Evolutionary conservation across 169 alveolate species (phyloP), one percentile per base, ranked within the genome.

Genomic region (Plasmodium gonderi): DNA sequence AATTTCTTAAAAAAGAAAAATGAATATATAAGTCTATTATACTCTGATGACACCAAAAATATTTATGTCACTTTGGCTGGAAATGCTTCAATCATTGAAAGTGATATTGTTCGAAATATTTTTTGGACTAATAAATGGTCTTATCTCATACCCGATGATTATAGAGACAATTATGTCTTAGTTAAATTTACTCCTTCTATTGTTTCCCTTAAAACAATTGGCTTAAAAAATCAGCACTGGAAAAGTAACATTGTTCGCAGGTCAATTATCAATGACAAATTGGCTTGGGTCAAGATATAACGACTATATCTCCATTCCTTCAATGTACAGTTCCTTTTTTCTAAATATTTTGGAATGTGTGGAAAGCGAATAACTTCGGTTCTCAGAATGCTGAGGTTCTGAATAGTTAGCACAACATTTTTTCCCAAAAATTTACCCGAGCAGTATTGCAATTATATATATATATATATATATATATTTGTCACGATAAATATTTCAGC

Each of bases 21-120:
- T 8, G 77, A 72, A 14, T 31, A 72, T 54, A 60, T 83, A 9
- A 83, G 45, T 17, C 64, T 83, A 12, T 42, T 83, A 8, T 83
- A 83, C 64, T 69, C 69, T 2, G 92, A 83, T 72, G 92, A 83
- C 1, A 60, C 75, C 42, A 83, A 83, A 49, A 83, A 83, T 60
- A 60, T 83, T 6, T 83, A 83, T 83, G 92, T 80, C 14, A 83
- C 92, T 0, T 72, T 83, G 77, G 38, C 83, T 3, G 92, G 92
- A 2, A 72, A 74, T 38, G 92, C 83, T n/a, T 69, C 92, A 0
- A 83, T 83, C 33, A 83, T 83, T 20, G 85, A 83, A 49, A 83
- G 40, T 72, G 92, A 83, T 40, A 60, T 69, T 17, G 42, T 83
- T 6, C 38, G 45, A 23, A 72, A 83, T 14, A 31, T 83, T 14